Conservation (phyloP, 495 filamentous ascomycete genomes). For the Penicillium pancosmium region DNA sequence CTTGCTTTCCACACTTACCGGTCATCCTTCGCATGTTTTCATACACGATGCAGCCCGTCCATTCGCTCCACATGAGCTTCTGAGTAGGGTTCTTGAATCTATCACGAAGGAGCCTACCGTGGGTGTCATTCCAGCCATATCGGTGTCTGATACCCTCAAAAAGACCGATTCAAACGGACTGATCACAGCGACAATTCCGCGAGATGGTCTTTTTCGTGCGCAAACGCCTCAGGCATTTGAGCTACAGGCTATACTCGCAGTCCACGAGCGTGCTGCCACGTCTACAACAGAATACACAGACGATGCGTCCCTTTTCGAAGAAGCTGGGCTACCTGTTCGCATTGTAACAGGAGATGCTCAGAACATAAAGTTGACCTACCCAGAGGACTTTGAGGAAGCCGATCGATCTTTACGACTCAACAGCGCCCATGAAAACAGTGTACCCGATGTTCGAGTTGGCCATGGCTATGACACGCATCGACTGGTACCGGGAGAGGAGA, state of each 20-base stretch:
- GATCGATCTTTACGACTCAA: slow-evolving; percentile 1
- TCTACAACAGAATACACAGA: slow-evolving; percentile 8
- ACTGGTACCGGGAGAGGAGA: slow-evolving; percentile 9
- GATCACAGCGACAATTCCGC: slow-evolving; percentile 11
- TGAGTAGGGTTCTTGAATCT: background rate
- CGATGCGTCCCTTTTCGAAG: slow-evolving; percentile 12
- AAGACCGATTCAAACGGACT: slow-evolving; percentile 7
- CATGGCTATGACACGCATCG: slow-evolving; percentile 16
- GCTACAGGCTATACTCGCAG: background rate
- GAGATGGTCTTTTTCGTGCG: slow-evolving; percentile 10
- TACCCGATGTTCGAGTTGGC: slow-evolving; percentile 14
- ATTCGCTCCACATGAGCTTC: slow-evolving; percentile 7
- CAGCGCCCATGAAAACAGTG: background rate
- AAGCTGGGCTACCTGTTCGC: slow-evolving; percentile 5
- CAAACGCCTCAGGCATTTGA: slow-evolving; percentile 16
- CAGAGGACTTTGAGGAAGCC: slow-evolving; percentile 9
- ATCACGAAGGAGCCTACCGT: slow-evolving; percentile 6
- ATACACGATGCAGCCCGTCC: slow-evolving; percentile 16
- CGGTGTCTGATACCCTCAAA: slow-evolving; percentile 13
- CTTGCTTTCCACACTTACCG: slow-evolving; percentile 7
- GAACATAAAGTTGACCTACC: slow-evolving; percentile 14
- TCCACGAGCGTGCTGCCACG: slow-evolving; percentile 6
- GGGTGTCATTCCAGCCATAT: slow-evolving; percentile 11
- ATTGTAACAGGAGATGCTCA: slow-evolving; percentile 9
- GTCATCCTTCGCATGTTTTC: slow-evolving; percentile 11